Evolutionary conservation across 2,329 filamentous ascomycete species (phyloP).

Genomic region (Exophiala dermatitidis): DNA sequence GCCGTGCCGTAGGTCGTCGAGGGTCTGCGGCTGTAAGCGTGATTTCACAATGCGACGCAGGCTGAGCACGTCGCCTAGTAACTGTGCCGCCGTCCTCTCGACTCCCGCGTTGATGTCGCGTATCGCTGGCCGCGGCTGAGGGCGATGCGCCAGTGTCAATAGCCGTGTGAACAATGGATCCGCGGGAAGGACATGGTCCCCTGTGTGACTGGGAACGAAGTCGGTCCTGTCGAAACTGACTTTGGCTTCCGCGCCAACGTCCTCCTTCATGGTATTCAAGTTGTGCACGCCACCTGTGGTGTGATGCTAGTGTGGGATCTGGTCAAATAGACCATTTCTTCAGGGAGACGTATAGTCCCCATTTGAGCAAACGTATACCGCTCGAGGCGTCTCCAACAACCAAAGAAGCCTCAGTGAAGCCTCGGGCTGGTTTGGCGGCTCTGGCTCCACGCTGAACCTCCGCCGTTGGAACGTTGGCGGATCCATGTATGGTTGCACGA

Average conservation of each 20-base stretch:
- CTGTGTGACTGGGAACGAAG: constrained; percentile 30
- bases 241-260: neutral
- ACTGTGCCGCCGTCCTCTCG: constrained; percentile 32
- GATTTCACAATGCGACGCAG: constrained; percentile 27
- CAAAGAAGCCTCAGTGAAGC: no score
- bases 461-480: no score
- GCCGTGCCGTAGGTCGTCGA: constrained; percentile 26
- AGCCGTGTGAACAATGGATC: constrained; percentile 32
- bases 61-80: constrained; percentile 31
- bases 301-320: no score
- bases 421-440: no score
- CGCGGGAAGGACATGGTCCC: constrained; percentile 31
- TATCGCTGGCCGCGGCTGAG: constrained; percentile 27
- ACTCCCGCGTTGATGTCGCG: constrained; percentile 31
- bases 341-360: no score
- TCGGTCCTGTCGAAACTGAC: constrained; percentile 22
- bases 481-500: neutral
- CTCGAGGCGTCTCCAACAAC: no score
- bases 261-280: no score
- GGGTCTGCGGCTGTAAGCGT: constrained; percentile 15
- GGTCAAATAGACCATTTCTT: no score
- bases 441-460: no score
- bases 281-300: no score
- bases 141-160: constrained; percentile 30
- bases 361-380: no score